phyloP scores from a whole-genome alignment of 495 filamentous ascomycete species.

The Annulohypoxylon bovei region DNA sequence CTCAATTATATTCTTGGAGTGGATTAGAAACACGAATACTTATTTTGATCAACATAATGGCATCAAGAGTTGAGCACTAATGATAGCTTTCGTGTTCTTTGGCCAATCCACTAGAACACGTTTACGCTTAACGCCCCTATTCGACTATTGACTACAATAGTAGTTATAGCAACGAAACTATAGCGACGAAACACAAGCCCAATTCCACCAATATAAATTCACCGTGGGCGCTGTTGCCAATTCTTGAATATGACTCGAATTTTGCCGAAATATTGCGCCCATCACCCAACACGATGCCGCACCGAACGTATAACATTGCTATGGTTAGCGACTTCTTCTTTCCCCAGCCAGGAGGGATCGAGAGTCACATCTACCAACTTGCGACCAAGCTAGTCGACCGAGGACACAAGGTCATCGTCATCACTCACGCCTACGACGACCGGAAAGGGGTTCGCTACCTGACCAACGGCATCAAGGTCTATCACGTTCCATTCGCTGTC shows the following conservation, averaged over 20 bases:
- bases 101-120: not conserved
- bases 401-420: constrained; percentile 96
- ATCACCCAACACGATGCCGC: constrained; percentile 58
- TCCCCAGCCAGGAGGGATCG: constrained; percentile 93
- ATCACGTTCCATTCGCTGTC: constrained; percentile 94
- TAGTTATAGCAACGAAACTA: not conserved
- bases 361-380: constrained; percentile 98
- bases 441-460: constrained; percentile 95
- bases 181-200: not conserved
- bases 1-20: not conserved
- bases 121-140: not conserved
- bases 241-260: constrained; percentile 44
- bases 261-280: constrained; percentile 11
- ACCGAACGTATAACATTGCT: constrained; percentile 67
- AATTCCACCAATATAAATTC: constrained; percentile 20
- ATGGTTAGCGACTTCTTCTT: constrained; percentile 99
- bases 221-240: constrained; percentile 20
- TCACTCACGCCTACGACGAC: constrained; percentile 94
- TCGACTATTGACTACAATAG: not conserved
- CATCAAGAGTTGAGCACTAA: not conserved
- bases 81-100: not conserved
- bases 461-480: constrained; percentile 97
- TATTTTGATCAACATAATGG: not conserved
- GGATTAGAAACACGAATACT: not conserved
- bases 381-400: constrained; percentile 96